These are phyloP conservation scores for Ceratocystis huliohia DNA, from an alignment of 2,329 filamentous ascomycete species.

Conservation along the genomic window DNA sequence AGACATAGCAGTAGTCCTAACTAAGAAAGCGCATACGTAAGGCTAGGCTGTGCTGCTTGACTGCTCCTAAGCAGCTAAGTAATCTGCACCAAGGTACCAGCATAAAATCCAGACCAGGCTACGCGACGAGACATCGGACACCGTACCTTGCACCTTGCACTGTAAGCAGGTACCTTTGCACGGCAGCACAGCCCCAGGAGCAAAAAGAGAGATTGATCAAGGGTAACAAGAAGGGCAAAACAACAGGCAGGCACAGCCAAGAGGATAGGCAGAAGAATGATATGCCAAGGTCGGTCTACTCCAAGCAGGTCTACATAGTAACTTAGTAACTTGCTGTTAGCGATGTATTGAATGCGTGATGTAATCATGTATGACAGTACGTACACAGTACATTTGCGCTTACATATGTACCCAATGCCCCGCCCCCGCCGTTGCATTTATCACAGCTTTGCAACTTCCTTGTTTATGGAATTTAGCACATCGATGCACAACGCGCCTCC, in stretches of 20 bases:
- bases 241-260: slow-evolving; percentile 2
- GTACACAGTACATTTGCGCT: neutral
- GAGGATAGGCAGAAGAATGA: neutral
- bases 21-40: slow-evolving; percentile 6
- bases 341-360: neutral
- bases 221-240: neutral
- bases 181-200: slow-evolving; percentile 6
- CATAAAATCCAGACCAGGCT: neutral
- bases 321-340: neutral
- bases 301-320: too few relatives aligned
- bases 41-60: neutral
- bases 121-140: neutral
- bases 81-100: neutral
- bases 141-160: slow-evolving; percentile 7
- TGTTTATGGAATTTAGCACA: slow-evolving; percentile 2
- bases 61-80: too few relatives aligned
- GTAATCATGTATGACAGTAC: neutral
- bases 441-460: neutral
- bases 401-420: slow-evolving; percentile 12
- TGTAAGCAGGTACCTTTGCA: slow-evolving; percentile 13
- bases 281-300: neutral
- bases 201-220: neutral
- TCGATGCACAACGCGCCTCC: neutral
- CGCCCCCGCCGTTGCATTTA: slow-evolving; percentile 15
- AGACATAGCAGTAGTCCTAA: neutral